phyloP scores from a whole-genome alignment of 2,329 filamentous ascomycete genomes.

The Cytospora piceae region DNA sequence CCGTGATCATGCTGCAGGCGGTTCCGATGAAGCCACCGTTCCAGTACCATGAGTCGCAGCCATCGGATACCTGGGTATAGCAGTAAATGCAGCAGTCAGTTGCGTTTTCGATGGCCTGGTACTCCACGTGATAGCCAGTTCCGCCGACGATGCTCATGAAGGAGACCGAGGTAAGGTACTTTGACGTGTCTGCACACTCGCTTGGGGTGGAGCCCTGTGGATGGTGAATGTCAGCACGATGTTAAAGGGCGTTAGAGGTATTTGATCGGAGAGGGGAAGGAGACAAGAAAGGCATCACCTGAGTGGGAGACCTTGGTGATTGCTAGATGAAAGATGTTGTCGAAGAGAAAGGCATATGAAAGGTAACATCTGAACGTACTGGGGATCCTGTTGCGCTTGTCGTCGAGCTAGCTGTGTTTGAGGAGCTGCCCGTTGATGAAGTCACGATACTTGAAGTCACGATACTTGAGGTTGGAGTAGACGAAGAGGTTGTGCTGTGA shows the following conservation, averaged over 20 bases:
- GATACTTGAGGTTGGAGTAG: not conserved
- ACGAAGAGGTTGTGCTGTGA: not conserved
- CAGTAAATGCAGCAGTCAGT: conserved; percentile 24
- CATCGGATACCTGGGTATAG: conserved; percentile 8
- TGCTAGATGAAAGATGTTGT: not conserved
- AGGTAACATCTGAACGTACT: conserved; percentile 13
- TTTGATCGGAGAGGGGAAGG: not conserved
- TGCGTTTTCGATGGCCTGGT: conserved; percentile 12
- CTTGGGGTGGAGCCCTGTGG: conserved; percentile 8
- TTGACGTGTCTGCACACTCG: conserved; percentile 22
- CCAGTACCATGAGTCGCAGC: conserved; percentile 27
- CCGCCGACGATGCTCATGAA: conserved; percentile 25
- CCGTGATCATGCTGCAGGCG: conserved; percentile 23
- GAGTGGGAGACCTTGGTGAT: not conserved
- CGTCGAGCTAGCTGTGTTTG: not conserved
- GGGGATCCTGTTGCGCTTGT: conserved; percentile 1
- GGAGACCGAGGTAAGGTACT: conserved; percentile 16
- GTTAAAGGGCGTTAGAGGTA: no score
- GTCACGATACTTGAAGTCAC: not conserved
- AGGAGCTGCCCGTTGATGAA: conserved; percentile 5
- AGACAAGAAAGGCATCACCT: conserved; percentile 8
- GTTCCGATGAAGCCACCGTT: conserved; percentile 20
- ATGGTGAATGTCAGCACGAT: not conserved
- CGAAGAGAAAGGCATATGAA: not conserved
- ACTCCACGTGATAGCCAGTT: conserved; percentile 18